Evolutionary conservation across 305 asterid species (phyloP).

Genomic region (Plantago coronopus): DNA sequence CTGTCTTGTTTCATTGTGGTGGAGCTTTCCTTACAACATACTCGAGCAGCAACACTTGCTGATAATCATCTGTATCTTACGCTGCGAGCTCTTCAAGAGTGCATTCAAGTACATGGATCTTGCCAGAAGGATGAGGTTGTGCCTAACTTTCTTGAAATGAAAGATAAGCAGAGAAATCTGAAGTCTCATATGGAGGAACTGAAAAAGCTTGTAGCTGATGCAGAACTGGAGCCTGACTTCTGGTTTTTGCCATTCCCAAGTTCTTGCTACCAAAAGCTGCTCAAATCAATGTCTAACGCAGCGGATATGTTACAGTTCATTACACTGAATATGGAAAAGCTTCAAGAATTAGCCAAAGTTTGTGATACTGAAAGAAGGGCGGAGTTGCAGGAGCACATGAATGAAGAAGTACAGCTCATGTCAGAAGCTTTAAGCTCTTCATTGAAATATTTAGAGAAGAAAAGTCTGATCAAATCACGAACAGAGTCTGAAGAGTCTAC

Average conservation of each 20-base stretch:
- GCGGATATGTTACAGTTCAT: conserved; percentile 42
- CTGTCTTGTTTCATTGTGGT: conserved; percentile 43
- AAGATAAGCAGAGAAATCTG: conserved; percentile 26
- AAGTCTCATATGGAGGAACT: conserved; percentile 32
- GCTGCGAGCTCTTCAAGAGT: conserved; percentile 30
- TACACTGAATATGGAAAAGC: conserved; percentile 34
- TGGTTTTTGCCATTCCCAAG: conserved; percentile 69
- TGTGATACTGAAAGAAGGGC: conserved; percentile 15
- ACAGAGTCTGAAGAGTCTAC: conserved; percentile 25
- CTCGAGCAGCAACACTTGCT: conserved; percentile 48
- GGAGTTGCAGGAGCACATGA: conserved; percentile 41
- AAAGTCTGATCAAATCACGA: conserved; percentile 14
- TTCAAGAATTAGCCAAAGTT: conserved; percentile 28
- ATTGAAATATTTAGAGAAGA: conserved; percentile 28
- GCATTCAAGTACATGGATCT: conserved; percentile 25
- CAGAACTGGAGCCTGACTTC: conserved; percentile 53
- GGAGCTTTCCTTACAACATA: conserved; percentile 47
- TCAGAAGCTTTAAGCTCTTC: conserved; percentile 36
- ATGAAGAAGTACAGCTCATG: conserved; percentile 30
- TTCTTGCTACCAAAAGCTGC: conserved; percentile 47
- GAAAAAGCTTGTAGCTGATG: conserved; percentile 32
- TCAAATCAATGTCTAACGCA: conserved; percentile 35
- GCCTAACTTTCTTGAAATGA: conserved; percentile 18
- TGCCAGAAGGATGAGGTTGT: conserved; percentile 11
- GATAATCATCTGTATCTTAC: conserved; percentile 29